Evolutionary conservation across 176 grass and related monocot genomes (phyloP).

Genomic region (Paspalum vaginatum): DNA sequence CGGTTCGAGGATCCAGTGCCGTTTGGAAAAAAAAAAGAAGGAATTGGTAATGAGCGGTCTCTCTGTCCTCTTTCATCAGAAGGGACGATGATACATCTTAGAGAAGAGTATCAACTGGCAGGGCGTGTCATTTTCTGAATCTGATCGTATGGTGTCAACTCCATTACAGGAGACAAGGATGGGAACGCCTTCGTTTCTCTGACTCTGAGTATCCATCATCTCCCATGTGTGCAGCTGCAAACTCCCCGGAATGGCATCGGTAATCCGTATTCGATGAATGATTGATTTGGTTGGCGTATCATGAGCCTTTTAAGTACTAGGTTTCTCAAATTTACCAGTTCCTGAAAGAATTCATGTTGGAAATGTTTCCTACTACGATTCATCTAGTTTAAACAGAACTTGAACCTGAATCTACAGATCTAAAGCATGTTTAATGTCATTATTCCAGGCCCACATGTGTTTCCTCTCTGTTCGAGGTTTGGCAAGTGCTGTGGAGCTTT

Average conservation of each 20-base stretch:
- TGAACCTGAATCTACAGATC: not conserved
- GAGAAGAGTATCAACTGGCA: constrained; percentile 15
- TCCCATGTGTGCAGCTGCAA: not conserved
- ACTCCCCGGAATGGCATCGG: not conserved
- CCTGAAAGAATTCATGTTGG: not conserved
- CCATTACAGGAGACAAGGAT: not conserved
- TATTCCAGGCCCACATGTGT: not conserved
- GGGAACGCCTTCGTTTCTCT: not conserved
- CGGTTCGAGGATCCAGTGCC: constrained; percentile 19
- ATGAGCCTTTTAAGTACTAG: not conserved
- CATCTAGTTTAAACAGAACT: not conserved
- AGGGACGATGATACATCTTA: not conserved
- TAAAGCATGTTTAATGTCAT: constrained; percentile 2
- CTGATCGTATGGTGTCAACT: constrained; percentile 5
- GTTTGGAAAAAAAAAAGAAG: constrained; percentile 6
- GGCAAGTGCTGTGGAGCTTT: constrained; percentile 1
- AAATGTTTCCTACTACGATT: not conserved
- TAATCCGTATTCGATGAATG: not conserved
- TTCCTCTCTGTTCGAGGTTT: not conserved
- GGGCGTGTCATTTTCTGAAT: constrained; percentile 20
- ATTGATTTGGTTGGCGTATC: not conserved
- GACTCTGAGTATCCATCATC: not conserved
- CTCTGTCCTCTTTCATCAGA: constrained; percentile 20
- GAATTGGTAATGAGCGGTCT: constrained; percentile 16
- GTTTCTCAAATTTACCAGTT: not conserved